Conservation (phyloP, 2,329 filamentous ascomycete species). For the Cercospora canescens region DNA sequence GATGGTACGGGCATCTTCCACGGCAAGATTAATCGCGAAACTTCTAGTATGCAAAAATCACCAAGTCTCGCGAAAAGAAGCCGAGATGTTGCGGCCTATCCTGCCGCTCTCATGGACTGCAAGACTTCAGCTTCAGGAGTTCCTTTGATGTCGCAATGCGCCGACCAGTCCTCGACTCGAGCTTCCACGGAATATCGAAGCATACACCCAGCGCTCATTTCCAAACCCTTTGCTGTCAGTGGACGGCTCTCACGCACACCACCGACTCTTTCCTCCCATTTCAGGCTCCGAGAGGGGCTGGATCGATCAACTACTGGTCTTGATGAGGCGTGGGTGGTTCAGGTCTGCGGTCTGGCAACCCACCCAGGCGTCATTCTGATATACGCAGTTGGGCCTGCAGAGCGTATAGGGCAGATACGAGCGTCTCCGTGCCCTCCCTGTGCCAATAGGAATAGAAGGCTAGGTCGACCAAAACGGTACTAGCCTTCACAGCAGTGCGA, state of each 20-base stretch:
- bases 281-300: not conserved
- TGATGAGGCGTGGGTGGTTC: too few species aligned
- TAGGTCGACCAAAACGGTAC: not conserved
- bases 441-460: not conserved
- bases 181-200: not conserved
- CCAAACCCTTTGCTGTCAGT: not conserved
- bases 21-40: too few species aligned
- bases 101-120: not conserved
- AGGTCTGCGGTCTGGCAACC: too few species aligned
- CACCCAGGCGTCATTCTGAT: too few species aligned
- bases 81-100: too few species aligned
- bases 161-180: not conserved
- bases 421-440: not conserved
- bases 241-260: not conserved
- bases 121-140: not conserved
- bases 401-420: not conserved
- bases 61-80: too few species aligned
- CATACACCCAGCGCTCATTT: not conserved
- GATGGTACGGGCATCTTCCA: too few species aligned
- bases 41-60: too few species aligned
- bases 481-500: not conserved
- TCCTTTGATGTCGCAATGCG: not conserved
- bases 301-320: not conserved
- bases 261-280: not conserved
- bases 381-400: too few species aligned